Evolutionary conservation across 352 stramenopile genomes (phyloP).

Genomic region (Globisporangium uncinulatum): DNA sequence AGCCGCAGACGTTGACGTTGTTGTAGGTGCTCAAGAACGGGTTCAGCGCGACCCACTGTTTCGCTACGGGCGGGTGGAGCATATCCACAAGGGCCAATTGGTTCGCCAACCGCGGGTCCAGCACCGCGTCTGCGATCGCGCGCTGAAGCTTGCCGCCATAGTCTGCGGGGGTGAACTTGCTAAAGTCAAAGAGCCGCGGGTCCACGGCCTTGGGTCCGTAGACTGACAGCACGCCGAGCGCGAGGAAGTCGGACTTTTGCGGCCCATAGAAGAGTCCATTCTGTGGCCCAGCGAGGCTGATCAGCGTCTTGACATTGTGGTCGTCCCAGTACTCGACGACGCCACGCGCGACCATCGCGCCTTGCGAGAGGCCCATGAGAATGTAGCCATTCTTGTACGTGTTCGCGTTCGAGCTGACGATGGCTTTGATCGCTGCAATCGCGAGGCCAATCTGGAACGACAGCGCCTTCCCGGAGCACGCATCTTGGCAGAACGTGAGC

Average conservation of each 20-base stretch:
- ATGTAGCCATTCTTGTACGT: constrained; percentile 30
- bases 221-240: constrained; percentile 13
- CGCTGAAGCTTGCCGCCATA: constrained; percentile 26
- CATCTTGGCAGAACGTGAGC: constrained; percentile 29
- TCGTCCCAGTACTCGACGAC: constrained; percentile 58
- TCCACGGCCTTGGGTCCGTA: constrained; percentile 18
- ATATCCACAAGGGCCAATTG: constrained; percentile 24
- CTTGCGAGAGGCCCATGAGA: constrained; percentile 46
- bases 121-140: constrained; percentile 20
- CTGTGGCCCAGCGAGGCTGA: constrained; percentile 30
- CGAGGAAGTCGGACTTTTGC: constrained; percentile 13
- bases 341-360: constrained; percentile 27
- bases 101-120: constrained; percentile 11
- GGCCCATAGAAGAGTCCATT: constrained; percentile 52
- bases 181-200: constrained; percentile 24
- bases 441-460: constrained; percentile 27
- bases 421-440: constrained; percentile 27
- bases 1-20: constrained; percentile 21
- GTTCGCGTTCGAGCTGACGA: constrained; percentile 16
- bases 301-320: constrained; percentile 38
- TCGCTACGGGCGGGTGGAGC: constrained; percentile 9
- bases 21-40: constrained; percentile 20
- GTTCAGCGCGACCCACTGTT: constrained; percentile 16
- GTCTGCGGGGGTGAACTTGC: constrained; percentile 17
- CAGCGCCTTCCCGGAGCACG: constrained; percentile 25